Base-by-base conservation (phyloP, 176 grass and related monocot species). In the Phoenix roebelenii region DNA sequence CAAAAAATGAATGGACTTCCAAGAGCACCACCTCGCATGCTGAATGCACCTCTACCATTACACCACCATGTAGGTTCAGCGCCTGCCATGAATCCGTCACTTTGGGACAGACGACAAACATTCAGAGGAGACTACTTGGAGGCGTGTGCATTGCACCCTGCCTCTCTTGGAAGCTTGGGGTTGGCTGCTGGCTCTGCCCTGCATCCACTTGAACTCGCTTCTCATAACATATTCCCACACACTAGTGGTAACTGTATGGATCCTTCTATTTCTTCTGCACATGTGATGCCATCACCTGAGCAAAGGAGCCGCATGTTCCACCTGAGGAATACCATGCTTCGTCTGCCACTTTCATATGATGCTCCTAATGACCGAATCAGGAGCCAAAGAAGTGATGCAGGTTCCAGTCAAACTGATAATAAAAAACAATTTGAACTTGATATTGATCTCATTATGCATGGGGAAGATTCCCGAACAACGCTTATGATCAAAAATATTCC, bases 31-130 rank as follows among this genome's bases (percentile, higher is more conserved):
- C 82, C 79, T 2, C 91, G 82, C 67, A 80, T 84, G 59, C 65
- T 81, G 63, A 77, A 81, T 18, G 76, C 58, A 32, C 60, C 78
- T 25, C 61, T 66, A 49, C 83, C 81, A 10, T 66, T 80, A 67
- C 80, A 78, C 48, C 80, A 83, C 68, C 79, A 84, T 65, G 86
- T 87, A 49, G 91, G 86, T 48, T 90, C 90, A 22, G 90, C 86
- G 20, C 90, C 85, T 62, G 61, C 80, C 51, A 58, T 84, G 62
- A 85, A 88, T 61, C 72, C 81, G 5, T 61, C 89, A 64, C 49
- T 95, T 80, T 85, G 85, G 82, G 81, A 89, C 49, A 89, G 73
- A 30, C 80, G 59, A 22, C 65, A 77, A 17, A 56, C 65, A 16
- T 84, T 80, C 74, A 39, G 61, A 44, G 73, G 73, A 5, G 85